phyloP scores from a whole-genome alignment of 208 protist species.

The Trichomonas gallinae region DNA sequence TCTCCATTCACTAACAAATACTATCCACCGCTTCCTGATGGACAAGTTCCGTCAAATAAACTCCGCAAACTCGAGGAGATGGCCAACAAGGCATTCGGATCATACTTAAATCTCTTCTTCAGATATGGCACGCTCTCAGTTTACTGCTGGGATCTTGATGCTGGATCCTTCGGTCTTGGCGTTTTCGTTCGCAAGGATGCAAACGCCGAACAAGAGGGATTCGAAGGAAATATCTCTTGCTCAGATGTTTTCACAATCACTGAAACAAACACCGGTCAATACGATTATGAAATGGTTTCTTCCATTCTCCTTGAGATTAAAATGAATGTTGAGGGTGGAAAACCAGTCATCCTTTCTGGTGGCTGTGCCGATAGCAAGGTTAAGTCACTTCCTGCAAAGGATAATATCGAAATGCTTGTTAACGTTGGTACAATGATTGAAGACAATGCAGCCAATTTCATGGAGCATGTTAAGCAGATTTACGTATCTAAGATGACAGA shows the following conservation, averaged over 20 bases:
- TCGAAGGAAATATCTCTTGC: background rate
- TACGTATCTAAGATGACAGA: slow-evolving; percentile 6
- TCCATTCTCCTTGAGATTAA: background rate
- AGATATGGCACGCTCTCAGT: background rate
- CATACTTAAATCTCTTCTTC: background rate
- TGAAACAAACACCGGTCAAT: background rate
- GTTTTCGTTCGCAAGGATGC: background rate
- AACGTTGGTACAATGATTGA: slow-evolving; percentile 7
- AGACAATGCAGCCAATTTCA: background rate
- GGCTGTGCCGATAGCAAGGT: background rate
- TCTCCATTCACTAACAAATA: slow-evolving; percentile 44
- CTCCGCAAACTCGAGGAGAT: slow-evolving; percentile 37
- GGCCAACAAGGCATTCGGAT: background rate
- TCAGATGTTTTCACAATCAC: background rate
- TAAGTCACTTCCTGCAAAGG: background rate
- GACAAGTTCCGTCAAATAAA: slow-evolving; percentile 29
- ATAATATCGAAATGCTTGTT: background rate
- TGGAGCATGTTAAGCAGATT: background rate
- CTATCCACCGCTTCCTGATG: slow-evolving; percentile 35
- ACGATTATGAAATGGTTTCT: background rate
- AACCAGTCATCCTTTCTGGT: background rate
- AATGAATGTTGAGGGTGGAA: background rate
- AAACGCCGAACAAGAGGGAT: background rate
- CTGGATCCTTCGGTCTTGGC: background rate
- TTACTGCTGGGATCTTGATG: background rate